These are phyloP conservation scores for Penicillium thymicola DNA, from an alignment of 2,329 filamentous ascomycete species.

Conservation along the genomic window DNA sequence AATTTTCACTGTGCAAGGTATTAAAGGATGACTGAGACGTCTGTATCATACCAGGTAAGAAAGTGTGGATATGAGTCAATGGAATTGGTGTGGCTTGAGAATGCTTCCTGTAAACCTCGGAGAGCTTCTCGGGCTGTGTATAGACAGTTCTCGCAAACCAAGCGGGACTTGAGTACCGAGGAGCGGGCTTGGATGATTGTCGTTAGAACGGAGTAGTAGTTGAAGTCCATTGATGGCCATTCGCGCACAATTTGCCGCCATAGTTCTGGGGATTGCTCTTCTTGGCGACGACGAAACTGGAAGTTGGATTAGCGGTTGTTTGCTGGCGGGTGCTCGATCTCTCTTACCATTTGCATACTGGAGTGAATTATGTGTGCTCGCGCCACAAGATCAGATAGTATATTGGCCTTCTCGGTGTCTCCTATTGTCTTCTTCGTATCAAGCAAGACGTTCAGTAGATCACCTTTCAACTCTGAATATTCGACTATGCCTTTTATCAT, in stretches of 20 bases:
- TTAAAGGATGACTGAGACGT: background rate
- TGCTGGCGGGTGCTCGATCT: background rate
- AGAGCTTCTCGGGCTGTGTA: constrained; percentile 21
- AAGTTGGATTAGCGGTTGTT: background rate
- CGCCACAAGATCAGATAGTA: constrained; percentile 19
- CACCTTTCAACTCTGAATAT: constrained; percentile 15
- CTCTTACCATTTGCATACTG: constrained; percentile 15
- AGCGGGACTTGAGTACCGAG: constrained; percentile 23
- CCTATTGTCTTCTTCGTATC: constrained; percentile 16
- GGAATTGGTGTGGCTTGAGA: constrained; percentile 10
- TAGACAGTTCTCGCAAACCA: constrained; percentile 24
- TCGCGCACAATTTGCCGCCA: constrained; percentile 15
- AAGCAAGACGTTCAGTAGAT: constrained; percentile 14
- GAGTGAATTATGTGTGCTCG: constrained; percentile 18
- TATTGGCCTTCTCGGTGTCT: constrained; percentile 18
- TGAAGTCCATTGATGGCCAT: constrained; percentile 24
- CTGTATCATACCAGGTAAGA: constrained; percentile 17
- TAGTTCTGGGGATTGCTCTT: constrained; percentile 12
- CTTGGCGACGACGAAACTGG: constrained; percentile 15
- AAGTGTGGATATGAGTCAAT: constrained; percentile 23
- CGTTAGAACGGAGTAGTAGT: constrained; percentile 22
- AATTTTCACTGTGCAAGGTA: background rate
- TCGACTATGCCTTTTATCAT: constrained; percentile 21
- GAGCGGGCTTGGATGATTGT: constrained; percentile 24
- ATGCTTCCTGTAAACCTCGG: constrained; percentile 18